Percentiles rank a stretch among this genome's conserved stretches.
Conservation (phyloP, 495 filamentous ascomycete species). For the Podospora anserina region DNA sequence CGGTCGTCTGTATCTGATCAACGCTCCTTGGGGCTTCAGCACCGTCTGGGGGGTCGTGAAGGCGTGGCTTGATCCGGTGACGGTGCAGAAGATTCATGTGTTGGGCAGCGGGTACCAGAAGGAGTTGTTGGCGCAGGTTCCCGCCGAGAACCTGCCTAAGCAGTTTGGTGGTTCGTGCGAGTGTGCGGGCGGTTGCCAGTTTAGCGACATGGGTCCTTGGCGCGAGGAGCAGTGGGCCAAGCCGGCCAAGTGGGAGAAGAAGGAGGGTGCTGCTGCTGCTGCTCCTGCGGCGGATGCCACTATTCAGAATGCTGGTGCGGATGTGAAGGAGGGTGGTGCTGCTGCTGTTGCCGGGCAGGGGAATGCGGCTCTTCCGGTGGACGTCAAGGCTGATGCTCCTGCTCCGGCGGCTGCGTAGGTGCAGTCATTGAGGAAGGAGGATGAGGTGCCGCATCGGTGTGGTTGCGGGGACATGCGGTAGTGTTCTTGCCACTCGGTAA, state of each 20-base stretch:
- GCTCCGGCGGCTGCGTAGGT: slow-evolving; percentile 35
- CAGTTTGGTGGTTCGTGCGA: slow-evolving; percentile 80
- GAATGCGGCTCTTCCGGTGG: slow-evolving; percentile 9
- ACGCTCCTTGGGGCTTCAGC: slow-evolving; percentile 92
- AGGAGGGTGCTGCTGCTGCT: slow-evolving; percentile 14
- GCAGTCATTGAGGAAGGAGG: not conserved
- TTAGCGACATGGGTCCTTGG: slow-evolving; percentile 93
- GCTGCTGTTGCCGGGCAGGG: slow-evolving; percentile 16
- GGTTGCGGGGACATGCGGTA: not conserved
- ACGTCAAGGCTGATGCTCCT: slow-evolving; percentile 29
- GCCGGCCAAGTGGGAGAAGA: slow-evolving; percentile 65
- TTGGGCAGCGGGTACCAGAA: slow-evolving; percentile 76
- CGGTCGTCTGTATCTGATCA: slow-evolving; percentile 87
- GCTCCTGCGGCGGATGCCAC: slow-evolving; percentile 8
- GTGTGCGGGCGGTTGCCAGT: slow-evolving; percentile 77
- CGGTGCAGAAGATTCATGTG: slow-evolving; percentile 92
- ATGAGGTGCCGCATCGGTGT: not conserved
- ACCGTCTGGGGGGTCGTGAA: slow-evolving; percentile 80
- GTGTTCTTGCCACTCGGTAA: not conserved
- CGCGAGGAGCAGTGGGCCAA: slow-evolving; percentile 70
- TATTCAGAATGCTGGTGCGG: slow-evolving; percentile 27
- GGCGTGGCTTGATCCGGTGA: slow-evolving; percentile 91
- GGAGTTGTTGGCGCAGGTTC: slow-evolving; percentile 79
- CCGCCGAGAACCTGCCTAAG: slow-evolving; percentile 84
- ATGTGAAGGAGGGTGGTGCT: slow-evolving; percentile 23